Base-by-base conservation (phyloP, 176 grass and related monocot species). In the Urochloa ruziziensis region DNA sequence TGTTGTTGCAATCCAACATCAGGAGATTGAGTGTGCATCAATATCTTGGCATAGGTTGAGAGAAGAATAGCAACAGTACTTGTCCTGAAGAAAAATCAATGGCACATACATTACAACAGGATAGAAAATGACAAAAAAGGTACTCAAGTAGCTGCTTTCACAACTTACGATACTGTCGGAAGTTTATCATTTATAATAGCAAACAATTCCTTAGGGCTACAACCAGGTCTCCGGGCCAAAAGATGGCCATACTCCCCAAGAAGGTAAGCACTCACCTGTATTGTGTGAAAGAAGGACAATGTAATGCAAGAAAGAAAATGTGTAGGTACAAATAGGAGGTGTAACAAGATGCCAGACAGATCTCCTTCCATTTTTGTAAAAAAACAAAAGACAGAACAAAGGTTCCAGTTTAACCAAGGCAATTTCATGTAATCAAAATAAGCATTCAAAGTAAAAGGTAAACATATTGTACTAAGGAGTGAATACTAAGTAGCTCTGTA, bases 171-270 rank as follows among this genome's bases (percentile, higher is more conserved):
- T 83, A 95, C 87, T 83, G 93, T 95, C 32, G 96, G 93, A 86
- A 99, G 89, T 83, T 93, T 99, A 78, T 99, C 93, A 62, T 90
- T 99, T 86, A 99, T 91, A 89, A 96, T 86, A 82, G 86, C 40
- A 78, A 99, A 99, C 61, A 99, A 87, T 78, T 99, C 96, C 87
- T 99, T 99, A 64, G 96, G 96, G 62, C 89, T 96, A 88, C 96
- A 96, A 58, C 96, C 87, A 82, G 96, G 93, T 84, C 92, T 90
- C 80, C 70, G 89, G 73, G 87, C 87, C 91, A 99, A 96, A 89
- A 96, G 91, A 86, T 99, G 96, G 81, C 96, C 91, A 78, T 96
- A 99, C 85, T 99, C 96, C 79, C 96, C 96, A 86, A 99, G 89
- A 90, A 99, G 91, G 90, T 99, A 99, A 54, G 96, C 91, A 86